Base-by-base conservation (phyloP, 306 rosid genomes). In the Geum urbanum region DNA sequence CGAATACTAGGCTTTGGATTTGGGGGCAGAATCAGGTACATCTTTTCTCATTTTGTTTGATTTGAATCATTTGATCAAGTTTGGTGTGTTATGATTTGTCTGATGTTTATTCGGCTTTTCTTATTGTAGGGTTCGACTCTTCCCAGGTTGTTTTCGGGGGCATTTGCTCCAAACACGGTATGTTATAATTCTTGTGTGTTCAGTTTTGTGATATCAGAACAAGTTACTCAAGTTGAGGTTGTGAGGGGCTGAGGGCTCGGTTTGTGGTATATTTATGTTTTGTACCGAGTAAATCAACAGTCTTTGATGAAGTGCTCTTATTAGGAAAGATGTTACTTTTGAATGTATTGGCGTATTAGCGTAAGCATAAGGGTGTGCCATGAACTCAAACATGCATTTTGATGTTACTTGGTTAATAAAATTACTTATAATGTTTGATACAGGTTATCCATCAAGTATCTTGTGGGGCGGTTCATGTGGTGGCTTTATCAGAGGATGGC, bases 11-110 rank as follows among this genome's bases (percentile, higher is more conserved):
- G 85, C 96, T 92, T 59, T 92, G 98, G 98, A 76, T 92, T 59
- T 92, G 98, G 98, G 98, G 98, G 32, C 96, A 92, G 72, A 92
- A 92, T 76, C 98, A 92, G 97, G 98, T 88, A 61, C 7, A 32
- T 32, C 37, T 11, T 8, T 47, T 47, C 15, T 3, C 14, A 12
- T 11, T 12, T 56, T 69, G 63, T 51, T 67, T 44, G 5, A 63
- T 50, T 7, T 19, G 10, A 54, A 58, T 81, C 10, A 16, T 52
- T 18, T 59, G 54, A 27, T 66, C 47, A 46, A 5, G 44, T 47
- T 70, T 39, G 32, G 71, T 14, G 3, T 47, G 48, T 72, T 40
- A 32, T 69, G 69, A 71, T 63, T 67, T 45, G 16, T 48, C 64
- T n/a, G 1, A 4, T 8, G 10, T 59, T 16, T 45, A 41, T 43